Percentiles rank a stretch among this genome's conserved stretches.
These are phyloP conservation scores for Phytophthora podocarpi DNA, from an alignment of 352 stramenopile species.

Conservation along the genomic window DNA sequence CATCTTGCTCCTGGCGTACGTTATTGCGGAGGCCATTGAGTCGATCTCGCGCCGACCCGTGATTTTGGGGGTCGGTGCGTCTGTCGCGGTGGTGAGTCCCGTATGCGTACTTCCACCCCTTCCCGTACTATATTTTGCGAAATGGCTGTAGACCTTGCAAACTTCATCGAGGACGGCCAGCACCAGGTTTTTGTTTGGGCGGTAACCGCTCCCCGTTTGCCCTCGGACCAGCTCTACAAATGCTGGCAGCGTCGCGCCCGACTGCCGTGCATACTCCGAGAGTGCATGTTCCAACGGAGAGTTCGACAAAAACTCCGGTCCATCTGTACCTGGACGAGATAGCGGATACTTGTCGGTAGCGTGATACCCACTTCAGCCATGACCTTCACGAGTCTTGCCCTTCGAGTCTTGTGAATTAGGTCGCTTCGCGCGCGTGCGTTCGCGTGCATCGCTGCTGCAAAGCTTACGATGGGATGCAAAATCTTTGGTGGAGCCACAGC, in stretches of 20 bases:
- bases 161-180: not conserved
- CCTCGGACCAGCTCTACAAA: conserved; percentile 14
- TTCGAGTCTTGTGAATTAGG: too few relatives aligned
- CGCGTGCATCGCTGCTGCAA: too few relatives aligned
- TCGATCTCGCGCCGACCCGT: conserved; percentile 5
- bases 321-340: too few relatives aligned
- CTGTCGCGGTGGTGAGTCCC: not conserved
- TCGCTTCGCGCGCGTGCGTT: too few relatives aligned
- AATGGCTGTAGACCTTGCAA: conserved; percentile 1
- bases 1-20: conserved; percentile 20
- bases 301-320: conserved; percentile 9
- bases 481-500: too few relatives aligned
- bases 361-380: too few relatives aligned
- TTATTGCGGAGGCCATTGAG: conserved; percentile 21
- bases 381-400: too few relatives aligned
- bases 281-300: conserved; percentile 2
- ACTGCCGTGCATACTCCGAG: conserved; percentile 7
- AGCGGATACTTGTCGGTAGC: too few relatives aligned
- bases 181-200: conserved; percentile 14
- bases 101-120: not conserved
- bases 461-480: too few relatives aligned
- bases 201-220: conserved; percentile 10
- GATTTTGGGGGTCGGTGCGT: conserved; percentile 3
- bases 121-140: not conserved
- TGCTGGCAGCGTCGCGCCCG: not conserved